Evolutionary conservation across 108 stramenopile genomes (phyloP), one percentile per base, ranked within the genome.

Genomic region (Fistulifera solaris): DNA sequence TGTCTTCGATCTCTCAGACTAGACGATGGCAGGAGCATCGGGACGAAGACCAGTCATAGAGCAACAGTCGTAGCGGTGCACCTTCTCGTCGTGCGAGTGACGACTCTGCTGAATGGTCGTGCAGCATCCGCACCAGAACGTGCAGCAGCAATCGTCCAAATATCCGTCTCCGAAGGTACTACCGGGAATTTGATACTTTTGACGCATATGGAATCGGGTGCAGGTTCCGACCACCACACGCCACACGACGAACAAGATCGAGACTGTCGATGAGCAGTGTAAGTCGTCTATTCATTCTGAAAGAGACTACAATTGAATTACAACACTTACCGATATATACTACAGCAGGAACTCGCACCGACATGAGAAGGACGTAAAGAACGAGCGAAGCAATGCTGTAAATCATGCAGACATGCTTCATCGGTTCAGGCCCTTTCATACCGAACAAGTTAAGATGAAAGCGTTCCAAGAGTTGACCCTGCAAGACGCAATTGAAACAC

Each of bases 21-120:
- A 52, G 16, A 52, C 50, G 11, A 52, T 52, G n/a, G 19, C 50
- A 16, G 50, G 50, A 16, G 50, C 50, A 25, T 52, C 24, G 7
- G 26, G 22, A 24, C 22, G 22, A 25, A 52, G 27, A 4, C 50
- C 50, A 3, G 50, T 52, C 50, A 22, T 25, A 8, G 22, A 16
- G 8, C 22, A 52, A 12, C 19, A 24, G 6, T 52, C 27, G 50
- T 52, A 52, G 2, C 22, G 50, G 27, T 52, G 24, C 50, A 24
- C 22, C 18, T 52, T 52, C 12, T 52, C 50, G 12, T 52, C 18
- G 24, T 52, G 50, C 50, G 50, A 24, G 18, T 52, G 50, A 16
- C 50, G 50, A 16, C 16, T 19, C 26, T 24, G 19, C 12, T 52
- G 50, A 25, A 52, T 52, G 11, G 16, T 25, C 22, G 27, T 27